Evolutionary conservation across 1,284 basidiomycete species (phyloP), one percentile per base, ranked within the genome.

Genomic region (Leccinum subatratum): DNA sequence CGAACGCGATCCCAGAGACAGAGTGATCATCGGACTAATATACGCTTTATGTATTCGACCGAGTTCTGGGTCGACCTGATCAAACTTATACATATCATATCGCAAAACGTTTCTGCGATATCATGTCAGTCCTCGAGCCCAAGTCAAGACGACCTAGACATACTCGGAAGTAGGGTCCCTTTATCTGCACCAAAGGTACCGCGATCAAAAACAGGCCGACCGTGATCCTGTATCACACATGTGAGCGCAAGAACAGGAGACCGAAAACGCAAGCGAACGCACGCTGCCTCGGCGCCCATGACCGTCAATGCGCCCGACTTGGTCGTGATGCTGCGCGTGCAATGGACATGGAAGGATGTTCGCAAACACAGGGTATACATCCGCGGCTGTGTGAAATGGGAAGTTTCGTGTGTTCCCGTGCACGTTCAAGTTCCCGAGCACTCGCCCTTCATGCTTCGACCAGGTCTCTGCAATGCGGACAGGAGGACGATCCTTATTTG

Each of bases 271-370:
- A 57, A 18, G 14, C 56, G 16, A 57, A 75, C 80, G 39, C 64
- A 81, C 72, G 82, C 82, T 42, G 81, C 83, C 68, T 86, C 84
- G 62, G 79, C 78, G 4, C 84, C 84, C 68, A 84, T 82, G 16
- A 81, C 80, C 68, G 80, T 78, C 64, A 84, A 68, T 2, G 79
- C 82, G 54, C 84, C 84, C 34, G 82, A 73, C 68, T 80, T 79
- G 34, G 75, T 77, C 16, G 84, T 48, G n/a, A 48, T 48, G 45
- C 45, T 48, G 45, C 45, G 39, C 16, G 39, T 42, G n/a, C 9
- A 11, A 16, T 11, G n/a, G 9, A n/a, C 39, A 42, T 18, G 8
- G 39, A 18, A 42, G 39, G 8, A 18, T 18, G 39, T 42, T 18
- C 8, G 45, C n/a, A 48, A 48, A 48, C 45, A 48, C 45, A n/a